Conservation (phyloP, 1,139 yeast species). For the Lodderomyces beijingensis region DNA sequence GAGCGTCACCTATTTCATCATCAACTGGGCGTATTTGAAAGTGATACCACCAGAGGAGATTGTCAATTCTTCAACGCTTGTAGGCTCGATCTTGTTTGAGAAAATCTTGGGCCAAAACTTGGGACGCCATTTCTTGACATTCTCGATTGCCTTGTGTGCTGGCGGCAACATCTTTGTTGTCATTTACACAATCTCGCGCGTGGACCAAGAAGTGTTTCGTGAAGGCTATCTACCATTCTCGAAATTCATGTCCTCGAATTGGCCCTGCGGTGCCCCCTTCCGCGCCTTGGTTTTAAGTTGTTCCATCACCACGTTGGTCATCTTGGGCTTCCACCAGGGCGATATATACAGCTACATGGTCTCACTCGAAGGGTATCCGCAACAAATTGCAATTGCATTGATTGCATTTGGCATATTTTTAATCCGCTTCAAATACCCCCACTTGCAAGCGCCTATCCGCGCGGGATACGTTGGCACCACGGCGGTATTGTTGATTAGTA, state of each 20-base stretch:
- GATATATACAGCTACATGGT: constrained; percentile 75
- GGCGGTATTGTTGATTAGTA: constrained; percentile 35
- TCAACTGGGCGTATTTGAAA: constrained; percentile 54
- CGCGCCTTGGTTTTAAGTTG: constrained; percentile 41
- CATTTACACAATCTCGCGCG: constrained; percentile 53
- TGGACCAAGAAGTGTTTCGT: constrained; percentile 60
- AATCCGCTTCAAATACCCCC: constrained; percentile 43
- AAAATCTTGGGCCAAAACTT: constrained; percentile 49
- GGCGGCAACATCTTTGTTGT: constrained; percentile 64
- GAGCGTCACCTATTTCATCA: constrained; percentile 47
- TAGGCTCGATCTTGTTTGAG: constrained; percentile 56
- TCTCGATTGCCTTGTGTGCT: constrained; percentile 55
- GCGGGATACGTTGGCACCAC: constrained; percentile 44
- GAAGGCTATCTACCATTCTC: constrained; percentile 61
- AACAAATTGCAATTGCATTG: constrained; percentile 44
- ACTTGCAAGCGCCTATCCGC: constrained; percentile 44
- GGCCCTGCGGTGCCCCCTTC: constrained; percentile 56
- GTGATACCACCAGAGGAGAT: constrained; percentile 53
- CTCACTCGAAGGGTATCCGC: constrained; percentile 71
- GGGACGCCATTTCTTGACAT: constrained; percentile 51
- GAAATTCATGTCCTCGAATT: constrained; percentile 48
- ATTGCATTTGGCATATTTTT: constrained; percentile 52
- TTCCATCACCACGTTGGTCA: constrained; percentile 32
- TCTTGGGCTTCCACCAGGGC: constrained; percentile 67
- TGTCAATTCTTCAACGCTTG: constrained; percentile 49